Evolutionary conservation across 371 early-diverging fungal genomes (phyloP), one percentile per base, ranked within the genome.

Genomic region (Lichtheimia corymbifera): DNA sequence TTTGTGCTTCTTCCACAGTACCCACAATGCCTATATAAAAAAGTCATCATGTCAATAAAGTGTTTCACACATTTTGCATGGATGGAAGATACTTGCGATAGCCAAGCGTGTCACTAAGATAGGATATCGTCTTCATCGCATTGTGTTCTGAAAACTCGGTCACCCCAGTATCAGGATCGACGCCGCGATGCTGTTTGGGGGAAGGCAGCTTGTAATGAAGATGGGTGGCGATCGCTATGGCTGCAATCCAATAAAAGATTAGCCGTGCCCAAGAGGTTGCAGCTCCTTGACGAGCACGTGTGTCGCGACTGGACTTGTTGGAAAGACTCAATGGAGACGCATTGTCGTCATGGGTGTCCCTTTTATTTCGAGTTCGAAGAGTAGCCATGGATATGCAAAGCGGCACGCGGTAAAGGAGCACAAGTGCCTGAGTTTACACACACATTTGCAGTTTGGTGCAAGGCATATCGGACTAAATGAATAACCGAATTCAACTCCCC

Each of bases 81-180:
- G 18, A 41, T 52, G 50, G 7, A 43, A 35, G 27, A n/a, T 64
- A 62, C 66, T 79, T 67, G 63, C 86, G 78, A 50, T 80, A 79
- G n/a, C 88, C 86, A 58, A 86, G 72, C 5, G 82, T 75, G 15
- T 77, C 71, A 27, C 82, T 72, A 28, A 88, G 62, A 49, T 82
- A 75, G 14, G 79, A 65, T 9, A 83, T 80, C 5, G 77, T 69
- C 25, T 70, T 61, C 40, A 82, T 72, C 12, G 82, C 85, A 56
- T 83, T 85, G 43, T 70, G 66, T 59, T 87, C 88, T 15, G 86
- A 87, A 57, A 87, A 87, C 51, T 77, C 11, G 65, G 51, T 25
- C 65, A 42, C 1, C 25, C 81, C 76, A 13, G 79, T 77, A 1
- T 50, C 30, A 1, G 74, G 70, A 50, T 73, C 63, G 18, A 66